phyloP scores from a whole-genome alignment of 2,329 filamentous ascomycete genomes.

The Westerdykella sp. region DNA sequence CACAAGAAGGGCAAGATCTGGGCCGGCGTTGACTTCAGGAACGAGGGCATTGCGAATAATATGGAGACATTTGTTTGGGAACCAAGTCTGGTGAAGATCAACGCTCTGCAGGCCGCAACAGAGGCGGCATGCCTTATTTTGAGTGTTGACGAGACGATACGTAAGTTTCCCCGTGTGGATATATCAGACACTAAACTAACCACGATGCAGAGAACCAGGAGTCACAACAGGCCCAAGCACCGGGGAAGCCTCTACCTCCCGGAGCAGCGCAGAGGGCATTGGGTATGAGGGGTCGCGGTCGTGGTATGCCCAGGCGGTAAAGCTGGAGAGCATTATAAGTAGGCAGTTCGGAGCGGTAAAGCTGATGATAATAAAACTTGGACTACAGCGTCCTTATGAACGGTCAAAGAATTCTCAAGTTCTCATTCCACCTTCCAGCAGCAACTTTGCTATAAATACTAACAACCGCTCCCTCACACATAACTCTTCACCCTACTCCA shows the following conservation, averaged over 20 bases:
- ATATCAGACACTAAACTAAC: constrained; percentile 12
- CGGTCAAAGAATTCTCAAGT: no score
- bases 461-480: constrained; percentile 22
- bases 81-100: constrained; percentile 90
- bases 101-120: constrained; percentile 91
- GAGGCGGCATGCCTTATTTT: constrained; percentile 94
- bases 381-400: no score
- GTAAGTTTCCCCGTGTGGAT: constrained; percentile 38
- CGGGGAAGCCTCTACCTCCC: constrained; percentile 57
- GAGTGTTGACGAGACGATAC: constrained; percentile 96
- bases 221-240: constrained; percentile 75
- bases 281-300: constrained; percentile 60
- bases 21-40: constrained; percentile 92
- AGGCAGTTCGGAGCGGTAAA: no score
- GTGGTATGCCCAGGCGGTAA: constrained; percentile 77
- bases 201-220: constrained; percentile 69
- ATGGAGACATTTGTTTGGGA: constrained; percentile 97
- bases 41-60: constrained; percentile 91
- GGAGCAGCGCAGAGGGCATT: constrained; percentile 81
- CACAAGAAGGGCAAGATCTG: constrained; percentile 88
- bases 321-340: constrained; percentile 1
- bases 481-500: constrained; percentile 59
- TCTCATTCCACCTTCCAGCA: no score
- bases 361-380: constrained; percentile 18
- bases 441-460: not conserved